Evolutionary conservation across 2,329 filamentous ascomycete species (phyloP).

Genomic region (Metarhizium brunneum): DNA sequence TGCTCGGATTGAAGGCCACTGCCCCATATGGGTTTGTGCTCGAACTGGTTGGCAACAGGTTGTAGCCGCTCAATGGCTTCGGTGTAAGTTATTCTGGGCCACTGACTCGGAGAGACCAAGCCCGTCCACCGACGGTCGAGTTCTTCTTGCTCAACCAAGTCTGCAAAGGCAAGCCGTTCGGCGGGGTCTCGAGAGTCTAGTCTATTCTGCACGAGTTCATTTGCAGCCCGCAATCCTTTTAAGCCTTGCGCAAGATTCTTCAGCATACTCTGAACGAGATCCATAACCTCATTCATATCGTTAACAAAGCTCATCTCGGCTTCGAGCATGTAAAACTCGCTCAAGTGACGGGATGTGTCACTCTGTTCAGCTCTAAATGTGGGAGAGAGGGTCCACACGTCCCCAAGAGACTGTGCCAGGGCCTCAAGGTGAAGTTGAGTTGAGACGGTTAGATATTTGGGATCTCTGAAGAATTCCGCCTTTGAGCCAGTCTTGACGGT

Average conservation of each 20-base stretch:
- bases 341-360: slow-evolving; percentile 86
- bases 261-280: slow-evolving; percentile 72
- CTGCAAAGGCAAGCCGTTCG: slow-evolving; percentile 32
- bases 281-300: slow-evolving; percentile 62
- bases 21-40: slow-evolving; percentile 60
- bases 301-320: slow-evolving; percentile 77
- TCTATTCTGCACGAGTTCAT: slow-evolving; percentile 32
- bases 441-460: slow-evolving; percentile 95
- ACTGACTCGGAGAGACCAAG: slow-evolving; percentile 43
- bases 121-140: slow-evolving; percentile 65
- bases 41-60: slow-evolving; percentile 52
- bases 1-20: slow-evolving; percentile 80
- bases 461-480: slow-evolving; percentile 62
- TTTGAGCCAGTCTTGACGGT: slow-evolving; percentile 44
- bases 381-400: slow-evolving; percentile 89
- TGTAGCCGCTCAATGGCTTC: slow-evolving; percentile 64
- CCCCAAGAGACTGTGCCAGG: slow-evolving; percentile 75
- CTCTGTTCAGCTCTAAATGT: slow-evolving; percentile 91
- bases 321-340: slow-evolving; percentile 98
- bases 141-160: slow-evolving; percentile 30
- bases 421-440: slow-evolving; percentile 92
- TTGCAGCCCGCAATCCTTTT: slow-evolving; percentile 29
- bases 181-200: slow-evolving; percentile 27
- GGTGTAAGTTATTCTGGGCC: slow-evolving; percentile 78
- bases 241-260: slow-evolving; percentile 37